These are phyloP conservation scores for Cyanophora paradoxa DNA, from an alignment of 78 protist genomes.

Conservation along the genomic window DNA sequence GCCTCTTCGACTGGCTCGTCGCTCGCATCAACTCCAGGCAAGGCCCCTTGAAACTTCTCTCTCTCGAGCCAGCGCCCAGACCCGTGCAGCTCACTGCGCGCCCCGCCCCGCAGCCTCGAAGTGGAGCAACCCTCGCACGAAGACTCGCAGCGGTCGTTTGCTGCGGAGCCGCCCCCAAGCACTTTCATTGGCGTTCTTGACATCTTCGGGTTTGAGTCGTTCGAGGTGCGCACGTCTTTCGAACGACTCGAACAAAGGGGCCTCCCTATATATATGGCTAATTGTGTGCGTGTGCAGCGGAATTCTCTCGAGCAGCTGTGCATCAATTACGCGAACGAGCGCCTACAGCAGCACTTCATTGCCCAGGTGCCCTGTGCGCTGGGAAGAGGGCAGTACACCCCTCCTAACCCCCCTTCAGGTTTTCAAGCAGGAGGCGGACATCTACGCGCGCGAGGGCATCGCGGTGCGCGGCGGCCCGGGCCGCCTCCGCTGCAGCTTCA, in stretches of 20 bases:
- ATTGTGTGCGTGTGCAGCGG: background rate
- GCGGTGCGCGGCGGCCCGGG: too few relatives aligned
- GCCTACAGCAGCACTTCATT: constrained; percentile 68
- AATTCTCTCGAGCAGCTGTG: constrained; percentile 86
- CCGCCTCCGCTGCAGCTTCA: too few relatives aligned
- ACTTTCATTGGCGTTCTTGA: constrained; percentile 34
- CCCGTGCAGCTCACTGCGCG: too few relatives aligned
- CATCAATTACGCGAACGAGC: constrained; percentile 75
- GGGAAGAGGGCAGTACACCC: too few relatives aligned
- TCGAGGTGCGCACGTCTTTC: background rate
- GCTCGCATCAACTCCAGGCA: constrained; percentile 6
- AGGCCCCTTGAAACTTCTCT: too few relatives aligned
- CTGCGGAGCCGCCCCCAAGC: background rate
- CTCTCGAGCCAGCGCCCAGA: too few relatives aligned
- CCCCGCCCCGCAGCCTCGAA: too few relatives aligned
- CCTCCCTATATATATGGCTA: background rate
- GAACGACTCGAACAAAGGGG: background rate
- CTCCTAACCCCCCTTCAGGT: too few relatives aligned
- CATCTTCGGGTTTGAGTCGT: constrained; percentile 40
- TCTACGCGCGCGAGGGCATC: constrained; percentile 14
- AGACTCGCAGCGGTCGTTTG: too few relatives aligned
- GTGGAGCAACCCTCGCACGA: too few relatives aligned
- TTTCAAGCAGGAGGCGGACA: constrained; percentile 76
- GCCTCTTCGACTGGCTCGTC: constrained; percentile 36
- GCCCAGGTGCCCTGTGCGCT: too few relatives aligned